A percentile compares a stretch with the other conserved stretches of the same genome.
These are phyloP conservation scores for Laetiporus sulphureus DNA, from an alignment of 1,284 basidiomycete species.

Conservation along the genomic window DNA sequence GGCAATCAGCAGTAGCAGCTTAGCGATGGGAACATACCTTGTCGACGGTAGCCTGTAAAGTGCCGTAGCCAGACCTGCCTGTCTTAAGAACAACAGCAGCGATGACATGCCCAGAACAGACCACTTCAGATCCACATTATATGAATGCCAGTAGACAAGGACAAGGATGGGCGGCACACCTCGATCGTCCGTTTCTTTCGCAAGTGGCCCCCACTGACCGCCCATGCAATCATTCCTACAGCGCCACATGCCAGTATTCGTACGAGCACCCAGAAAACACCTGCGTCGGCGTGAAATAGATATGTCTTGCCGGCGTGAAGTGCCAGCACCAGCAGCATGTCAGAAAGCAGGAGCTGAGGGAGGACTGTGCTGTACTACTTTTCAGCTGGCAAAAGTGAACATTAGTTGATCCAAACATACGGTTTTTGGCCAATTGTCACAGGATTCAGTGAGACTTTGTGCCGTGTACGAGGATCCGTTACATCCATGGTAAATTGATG, in stretches of 20 bases:
- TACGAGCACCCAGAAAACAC: slow-evolving; percentile 69
- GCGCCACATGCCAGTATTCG: slow-evolving; percentile 61
- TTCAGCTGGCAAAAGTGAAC: slow-evolving; percentile 3
- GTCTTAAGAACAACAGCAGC: slow-evolving; percentile 59
- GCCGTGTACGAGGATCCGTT: slow-evolving; percentile 63
- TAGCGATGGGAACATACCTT: slow-evolving; percentile 36
- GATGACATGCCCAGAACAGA: slow-evolving; percentile 60
- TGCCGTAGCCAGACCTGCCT: slow-evolving; percentile 53
- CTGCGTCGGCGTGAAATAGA: slow-evolving; percentile 55
- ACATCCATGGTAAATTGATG: slow-evolving; percentile 56
- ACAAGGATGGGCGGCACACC: slow-evolving; percentile 28
- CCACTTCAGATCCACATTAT: slow-evolving; percentile 40
- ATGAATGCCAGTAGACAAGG: not conserved
- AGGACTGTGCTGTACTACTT: slow-evolving; percentile 33
- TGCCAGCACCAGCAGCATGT: slow-evolving; percentile 55
- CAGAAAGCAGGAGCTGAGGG: slow-evolving; percentile 49
- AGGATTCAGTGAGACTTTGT: slow-evolving; percentile 57
- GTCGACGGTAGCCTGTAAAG: slow-evolving; percentile 57
- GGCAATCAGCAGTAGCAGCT: too few species aligned
- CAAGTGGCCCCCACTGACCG: slow-evolving; percentile 43
- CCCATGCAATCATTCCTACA: slow-evolving; percentile 52
- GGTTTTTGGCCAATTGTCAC: slow-evolving; percentile 44
- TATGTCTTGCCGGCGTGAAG: slow-evolving; percentile 59
- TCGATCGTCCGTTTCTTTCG: slow-evolving; percentile 49
- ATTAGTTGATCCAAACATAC: slow-evolving; percentile 30